Conservation (phyloP, 108 stramenopile genomes). For the Cyclotella sp. region DNA sequence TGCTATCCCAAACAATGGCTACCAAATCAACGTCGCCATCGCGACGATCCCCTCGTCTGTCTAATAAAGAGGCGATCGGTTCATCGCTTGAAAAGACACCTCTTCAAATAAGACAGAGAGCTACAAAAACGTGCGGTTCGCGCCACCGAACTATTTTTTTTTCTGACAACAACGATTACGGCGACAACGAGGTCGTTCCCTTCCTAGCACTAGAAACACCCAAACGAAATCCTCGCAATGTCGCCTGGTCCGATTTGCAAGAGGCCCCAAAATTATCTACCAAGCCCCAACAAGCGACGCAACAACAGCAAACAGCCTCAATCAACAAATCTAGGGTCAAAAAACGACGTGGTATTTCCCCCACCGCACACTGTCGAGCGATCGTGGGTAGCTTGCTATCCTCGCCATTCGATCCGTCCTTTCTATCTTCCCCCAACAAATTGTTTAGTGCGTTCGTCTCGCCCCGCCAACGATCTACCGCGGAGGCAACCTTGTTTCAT, state of each 20-base stretch:
- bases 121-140: too few relatives aligned
- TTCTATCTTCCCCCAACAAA: not conserved
- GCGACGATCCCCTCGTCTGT: too few relatives aligned
- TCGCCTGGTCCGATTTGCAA: not conserved
- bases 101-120: too few relatives aligned
- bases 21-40: too few relatives aligned
- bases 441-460: not conserved
- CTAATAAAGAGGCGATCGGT: too few relatives aligned
- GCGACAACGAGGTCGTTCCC: not conserved
- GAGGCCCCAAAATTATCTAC: not conserved
- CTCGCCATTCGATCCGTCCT: not conserved
- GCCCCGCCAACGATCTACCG: not conserved
- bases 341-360: slow-evolving; percentile 11
- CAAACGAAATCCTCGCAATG: not conserved
- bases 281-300: not conserved
- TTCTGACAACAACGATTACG: not conserved
- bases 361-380: slow-evolving; percentile 13
- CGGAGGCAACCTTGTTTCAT: not conserved
- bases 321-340: not conserved
- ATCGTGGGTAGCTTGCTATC: slow-evolving; percentile 15
- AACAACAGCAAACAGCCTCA: not conserved
- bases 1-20: too few relatives aligned
- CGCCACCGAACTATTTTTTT: too few relatives aligned
- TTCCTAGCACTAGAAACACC: slow-evolving; percentile 8
- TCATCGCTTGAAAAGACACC: too few relatives aligned